Base-by-base conservation (phyloP, 208 protist species). In the Wallacemonas collosoma region DNA sequence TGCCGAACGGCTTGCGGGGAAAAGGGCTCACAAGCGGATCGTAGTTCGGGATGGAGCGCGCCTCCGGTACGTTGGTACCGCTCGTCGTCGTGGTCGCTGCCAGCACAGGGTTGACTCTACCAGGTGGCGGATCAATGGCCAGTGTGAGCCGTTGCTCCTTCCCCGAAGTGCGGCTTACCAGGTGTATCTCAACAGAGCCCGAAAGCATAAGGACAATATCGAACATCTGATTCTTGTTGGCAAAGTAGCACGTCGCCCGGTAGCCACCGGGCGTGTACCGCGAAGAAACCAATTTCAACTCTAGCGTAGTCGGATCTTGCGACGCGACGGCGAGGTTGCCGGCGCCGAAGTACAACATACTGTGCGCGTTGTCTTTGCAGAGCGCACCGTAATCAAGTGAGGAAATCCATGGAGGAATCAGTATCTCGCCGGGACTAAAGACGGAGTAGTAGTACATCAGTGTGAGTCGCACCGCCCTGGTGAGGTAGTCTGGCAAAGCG, bases 231-330 rank as follows among this genome's bases (percentile, higher is more conserved):
- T 80, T 66, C 3, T 40, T 43, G 53, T 78, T 82, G 5, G 62
- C 67, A 65, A 79, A 82, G 17, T 82, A 47, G 43, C 82, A 88
- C 45, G 17, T 58, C 44, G 79, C 77, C n/a, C 74, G 67, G 62
- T 71, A 84, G 1, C 56, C 48, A 36, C 72, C 35, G 7, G 68
- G 2, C 17, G 15, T 45, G 4, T n/a, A 72, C 41, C 9, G 26
- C 15, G 26, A 35, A 50, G 5, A 38, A 11, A 2, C 39, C 69
- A 51, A 26, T 40, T 17, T 74, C 38, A 51, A 17, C 26, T 51
- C 1, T 6, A 60, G 38, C 17, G 50, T 62, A 4, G 17, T 53
- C 2, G 68, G 57, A 11, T 73, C 44, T 12, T 57, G 70, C 2
- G 3, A 12, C 12, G 67, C 66, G 5, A 73, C 68, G 43, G 58